phyloP scores from a whole-genome alignment of 345 rosid genomes.

The Geranium rotundifolium region DNA sequence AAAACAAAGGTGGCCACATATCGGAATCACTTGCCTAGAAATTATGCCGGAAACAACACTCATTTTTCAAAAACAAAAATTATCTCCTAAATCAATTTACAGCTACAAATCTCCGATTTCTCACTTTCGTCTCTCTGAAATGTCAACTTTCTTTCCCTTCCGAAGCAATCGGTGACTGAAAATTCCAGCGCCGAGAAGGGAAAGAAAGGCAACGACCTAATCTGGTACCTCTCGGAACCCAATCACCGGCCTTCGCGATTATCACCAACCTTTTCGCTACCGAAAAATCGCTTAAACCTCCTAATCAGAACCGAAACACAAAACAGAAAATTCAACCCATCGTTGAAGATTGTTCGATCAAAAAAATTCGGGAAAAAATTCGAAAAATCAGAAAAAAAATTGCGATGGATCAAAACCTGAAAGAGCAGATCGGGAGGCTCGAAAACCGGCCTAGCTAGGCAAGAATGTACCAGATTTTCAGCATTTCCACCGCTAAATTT shows the following conservation, averaged over 20 bases:
- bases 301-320: constrained; percentile 6
- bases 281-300: constrained; percentile 4
- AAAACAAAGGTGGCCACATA: constrained; percentile 82
- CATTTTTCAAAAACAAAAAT: constrained; percentile 23
- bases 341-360: no score
- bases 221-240: constrained; percentile 15
- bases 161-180: constrained; percentile 24
- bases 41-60: constrained; percentile 64
- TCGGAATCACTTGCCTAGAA: constrained; percentile 88
- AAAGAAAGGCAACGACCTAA: constrained; percentile 38
- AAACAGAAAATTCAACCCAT: neutral
- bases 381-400: constrained; percentile 7
- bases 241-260: constrained; percentile 22
- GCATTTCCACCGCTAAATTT: constrained; percentile 23
- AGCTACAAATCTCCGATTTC: constrained; percentile 7
- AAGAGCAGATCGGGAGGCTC: constrained; percentile 27
- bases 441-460: constrained; percentile 21
- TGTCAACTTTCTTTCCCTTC: constrained; percentile 52
- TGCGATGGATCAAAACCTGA: constrained; percentile 13
- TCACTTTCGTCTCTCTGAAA: constrained; percentile 3
- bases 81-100: neutral
- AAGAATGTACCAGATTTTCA: constrained; percentile 21
- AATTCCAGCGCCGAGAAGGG: constrained; percentile 45
- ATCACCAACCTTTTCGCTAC: neutral
- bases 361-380: neutral